Evolutionary conservation across 345 rosid genomes (phyloP).

Genomic region (Alliaria petiolata): DNA sequence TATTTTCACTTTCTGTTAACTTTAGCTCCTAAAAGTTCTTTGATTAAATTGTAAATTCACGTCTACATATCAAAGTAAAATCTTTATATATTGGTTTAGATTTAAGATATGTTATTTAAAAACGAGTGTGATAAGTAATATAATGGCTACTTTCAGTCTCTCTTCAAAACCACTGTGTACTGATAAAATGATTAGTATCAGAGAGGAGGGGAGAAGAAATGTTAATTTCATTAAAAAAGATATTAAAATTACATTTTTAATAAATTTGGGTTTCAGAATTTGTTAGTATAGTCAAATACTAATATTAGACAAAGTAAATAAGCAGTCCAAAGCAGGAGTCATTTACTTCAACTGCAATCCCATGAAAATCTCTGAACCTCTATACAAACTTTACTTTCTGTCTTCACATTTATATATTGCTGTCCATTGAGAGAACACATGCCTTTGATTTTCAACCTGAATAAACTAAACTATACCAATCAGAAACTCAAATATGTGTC

Average conservation of each 20-base stretch:
- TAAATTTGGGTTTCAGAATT: background rate
- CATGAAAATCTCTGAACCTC: conserved; percentile 14
- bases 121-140: background rate
- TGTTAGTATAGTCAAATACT: background rate
- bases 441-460: too few species aligned
- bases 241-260: background rate
- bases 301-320: too few species aligned
- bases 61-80: background rate
- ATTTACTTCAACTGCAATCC: background rate
- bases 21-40: conserved; percentile 2
- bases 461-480: background rate
- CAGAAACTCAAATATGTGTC: conserved; percentile 6
- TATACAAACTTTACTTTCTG: background rate
- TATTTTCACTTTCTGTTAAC: conserved; percentile 15
- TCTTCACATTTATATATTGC: conserved; percentile 4
- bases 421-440: background rate
- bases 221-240: background rate
- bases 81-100: background rate
- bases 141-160: background rate
- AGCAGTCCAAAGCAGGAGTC: too few species aligned
- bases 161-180: background rate
- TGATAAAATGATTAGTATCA: background rate
- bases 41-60: conserved; percentile 17
- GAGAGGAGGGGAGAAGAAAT: background rate
- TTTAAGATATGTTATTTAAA: background rate